These are phyloP conservation scores for Botrytis fragariae DNA, from an alignment of 2,329 filamentous ascomycete genomes.

Conservation along the genomic window DNA sequence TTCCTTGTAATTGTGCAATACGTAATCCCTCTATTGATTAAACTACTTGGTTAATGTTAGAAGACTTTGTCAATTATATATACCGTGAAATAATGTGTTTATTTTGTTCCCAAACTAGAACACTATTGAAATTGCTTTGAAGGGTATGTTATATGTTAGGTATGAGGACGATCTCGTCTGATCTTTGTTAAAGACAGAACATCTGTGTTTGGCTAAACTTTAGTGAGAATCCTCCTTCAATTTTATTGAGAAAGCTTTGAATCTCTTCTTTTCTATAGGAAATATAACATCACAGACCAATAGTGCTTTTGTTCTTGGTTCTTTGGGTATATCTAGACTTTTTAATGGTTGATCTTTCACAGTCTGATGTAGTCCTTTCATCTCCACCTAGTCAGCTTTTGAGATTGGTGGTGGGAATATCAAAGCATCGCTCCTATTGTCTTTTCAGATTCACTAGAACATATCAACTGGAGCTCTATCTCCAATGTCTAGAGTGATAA, in stretches of 20 bases:
- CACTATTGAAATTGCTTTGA: too few relatives aligned
- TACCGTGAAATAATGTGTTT: not conserved
- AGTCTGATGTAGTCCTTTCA: too few relatives aligned
- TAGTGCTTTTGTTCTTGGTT: not conserved
- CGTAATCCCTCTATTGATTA: too few relatives aligned
- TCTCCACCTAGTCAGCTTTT: too few relatives aligned
- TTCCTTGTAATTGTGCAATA: too few relatives aligned
- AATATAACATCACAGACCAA: accelerated
- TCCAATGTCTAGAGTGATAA: too few relatives aligned
- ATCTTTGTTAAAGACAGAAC: not conserved
- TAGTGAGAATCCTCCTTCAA: not conserved
- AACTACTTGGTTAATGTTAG: too few relatives aligned
- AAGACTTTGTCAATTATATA: not conserved
- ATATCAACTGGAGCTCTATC: accelerated
- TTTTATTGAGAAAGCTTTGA: accelerated
- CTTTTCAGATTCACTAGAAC: not conserved
- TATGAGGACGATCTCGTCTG: not conserved
- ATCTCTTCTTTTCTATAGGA: not conserved
- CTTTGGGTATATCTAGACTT: accelerated
- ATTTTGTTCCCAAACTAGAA: accelerated
- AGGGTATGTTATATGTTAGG: not conserved
- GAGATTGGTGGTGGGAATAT: accelerated
- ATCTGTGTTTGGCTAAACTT: accelerated
- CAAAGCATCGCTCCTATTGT: not conserved
- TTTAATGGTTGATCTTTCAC: not conserved